Base-by-base conservation (phyloP, 2,329 filamentous ascomycete genomes). In the Fusarium pilosicola region DNA sequence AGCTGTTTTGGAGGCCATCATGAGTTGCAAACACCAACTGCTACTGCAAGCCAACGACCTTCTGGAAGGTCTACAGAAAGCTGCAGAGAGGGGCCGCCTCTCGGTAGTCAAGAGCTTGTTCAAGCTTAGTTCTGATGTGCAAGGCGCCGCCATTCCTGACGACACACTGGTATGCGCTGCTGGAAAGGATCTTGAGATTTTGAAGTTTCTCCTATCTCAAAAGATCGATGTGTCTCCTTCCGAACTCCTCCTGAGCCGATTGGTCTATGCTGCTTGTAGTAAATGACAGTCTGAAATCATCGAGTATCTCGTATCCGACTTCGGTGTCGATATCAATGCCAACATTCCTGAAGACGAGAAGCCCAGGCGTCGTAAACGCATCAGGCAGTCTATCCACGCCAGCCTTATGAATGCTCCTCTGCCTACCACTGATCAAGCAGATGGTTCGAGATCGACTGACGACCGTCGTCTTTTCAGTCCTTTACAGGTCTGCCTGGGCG, bases 401-500 rank as follows among this genome's bases (percentile, higher is more conserved):
- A 17, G 22, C 9, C 17, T 24, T 34, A 14, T 3, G 11, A 24
- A n/a, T 32, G 10, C 20, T 11, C 10, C 22, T 17, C 17, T n/a
- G 4, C 18, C 20, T 24, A 13, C 17, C 12, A 24, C 48, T 14
- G 22, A 6, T 17, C 3, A 28, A 28, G 34, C 32, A 15, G 14
- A 6, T 38, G 30, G 20, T 4, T n/a, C 36, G 6, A 13, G 1
- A 14, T 0, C 26, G 20, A 18, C 1, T 18, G 2, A 32, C 2
- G 15, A 14, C 0, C 8, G 2, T 20, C 26, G 18, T 13, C 41
- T 56, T 15, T 1, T 36, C 9, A 61, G 58, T 42, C 58, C 46
- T 36, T 8, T 61, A 5, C 58, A 61, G 3, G 30, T 28, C 6
- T 17, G 18, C 17, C 4, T 61, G 20, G 4, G 12, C 6, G 20